phyloP scores from a whole-genome alignment of 2,329 filamentous ascomycete species.

The Mariannaea sp. region DNA sequence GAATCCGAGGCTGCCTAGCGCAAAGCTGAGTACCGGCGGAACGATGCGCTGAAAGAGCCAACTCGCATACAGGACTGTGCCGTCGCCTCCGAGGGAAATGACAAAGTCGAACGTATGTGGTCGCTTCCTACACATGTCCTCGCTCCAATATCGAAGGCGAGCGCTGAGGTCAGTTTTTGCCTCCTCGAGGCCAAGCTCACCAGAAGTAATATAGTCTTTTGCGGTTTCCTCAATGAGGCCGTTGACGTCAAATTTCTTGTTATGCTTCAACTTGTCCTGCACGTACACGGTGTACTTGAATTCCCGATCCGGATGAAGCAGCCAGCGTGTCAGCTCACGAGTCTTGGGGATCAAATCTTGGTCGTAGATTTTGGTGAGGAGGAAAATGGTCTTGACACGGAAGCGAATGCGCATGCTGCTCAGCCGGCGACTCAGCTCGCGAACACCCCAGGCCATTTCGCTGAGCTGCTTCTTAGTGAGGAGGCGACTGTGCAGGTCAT shows the following conservation, averaged over 20 bases:
- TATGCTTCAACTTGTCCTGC: constrained; percentile 73
- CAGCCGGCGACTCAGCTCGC: constrained; percentile 84
- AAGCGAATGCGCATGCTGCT: constrained; percentile 83
- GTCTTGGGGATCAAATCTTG: constrained; percentile 77
- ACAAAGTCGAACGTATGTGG: constrained; percentile 94
- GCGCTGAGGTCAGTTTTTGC: constrained; percentile 46
- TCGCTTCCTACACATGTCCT: constrained; percentile 73
- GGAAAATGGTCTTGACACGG: constrained; percentile 79
- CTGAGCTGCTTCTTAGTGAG: constrained; percentile 93
- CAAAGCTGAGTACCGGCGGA: constrained; percentile 89
- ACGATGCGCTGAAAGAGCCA: constrained; percentile 97
- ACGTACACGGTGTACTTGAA: constrained; percentile 80
- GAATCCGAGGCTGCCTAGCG: constrained; percentile 90
- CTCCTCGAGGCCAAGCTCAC: constrained; percentile 41
- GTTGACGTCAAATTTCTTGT: constrained; percentile 74
- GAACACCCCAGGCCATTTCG: constrained; percentile 96
- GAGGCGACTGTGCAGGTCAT: constrained; percentile 65
- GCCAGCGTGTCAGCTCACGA: constrained; percentile 77
- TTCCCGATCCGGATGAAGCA: constrained; percentile 72
- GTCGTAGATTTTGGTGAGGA: constrained; percentile 93
- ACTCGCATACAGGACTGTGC: constrained; percentile 94
- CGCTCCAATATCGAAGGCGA: constrained; percentile 82
- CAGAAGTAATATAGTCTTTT: constrained; percentile 47
- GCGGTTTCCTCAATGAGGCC: constrained; percentile 68
- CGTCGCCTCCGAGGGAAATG: constrained; percentile 89